Percentiles rank a stretch among this genome's conserved stretches.
Conservation (phyloP, 2,329 filamentous ascomycete genomes). For the Fusarium irregulare region DNA sequence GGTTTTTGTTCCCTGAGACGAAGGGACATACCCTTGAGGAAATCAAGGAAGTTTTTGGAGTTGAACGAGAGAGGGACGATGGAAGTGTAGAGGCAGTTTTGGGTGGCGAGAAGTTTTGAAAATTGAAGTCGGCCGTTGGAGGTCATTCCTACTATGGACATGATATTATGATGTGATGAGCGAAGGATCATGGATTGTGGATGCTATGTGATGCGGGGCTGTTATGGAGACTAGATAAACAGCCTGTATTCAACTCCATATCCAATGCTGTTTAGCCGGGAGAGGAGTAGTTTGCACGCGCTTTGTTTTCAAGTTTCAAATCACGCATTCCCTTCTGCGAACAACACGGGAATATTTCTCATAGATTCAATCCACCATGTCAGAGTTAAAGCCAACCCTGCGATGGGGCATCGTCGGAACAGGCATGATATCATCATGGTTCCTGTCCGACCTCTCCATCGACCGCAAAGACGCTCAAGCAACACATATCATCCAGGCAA, state of each 20-base stretch:
- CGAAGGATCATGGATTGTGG: background rate
- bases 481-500: constrained; percentile 56
- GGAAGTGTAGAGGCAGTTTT: background rate
- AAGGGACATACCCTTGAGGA: constrained; percentile 33
- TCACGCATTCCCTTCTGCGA: too few species aligned
- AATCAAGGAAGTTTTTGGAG: constrained; percentile 25
- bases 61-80: background rate
- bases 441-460: constrained; percentile 56
- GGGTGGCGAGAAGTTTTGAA: background rate
- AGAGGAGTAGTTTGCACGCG: background rate
- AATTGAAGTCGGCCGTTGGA: too few species aligned
- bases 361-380: background rate
- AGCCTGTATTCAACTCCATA: background rate
- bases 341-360: too few species aligned
- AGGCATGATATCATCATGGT: constrained; percentile 59
- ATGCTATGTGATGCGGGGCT: background rate
- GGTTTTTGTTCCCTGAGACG: constrained; percentile 31
- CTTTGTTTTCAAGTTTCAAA: too few species aligned
- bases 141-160: too few species aligned
- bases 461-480: constrained; percentile 51
- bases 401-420: constrained; percentile 56
- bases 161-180: background rate
- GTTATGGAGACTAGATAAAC: background rate
- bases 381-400: constrained; percentile 41
- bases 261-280: background rate